A percentile compares a stretch with the other conserved stretches of the same genome.
phyloP scores from a whole-genome alignment of 202 grass and related monocot genomes.

The Musa balbisiana region DNA sequence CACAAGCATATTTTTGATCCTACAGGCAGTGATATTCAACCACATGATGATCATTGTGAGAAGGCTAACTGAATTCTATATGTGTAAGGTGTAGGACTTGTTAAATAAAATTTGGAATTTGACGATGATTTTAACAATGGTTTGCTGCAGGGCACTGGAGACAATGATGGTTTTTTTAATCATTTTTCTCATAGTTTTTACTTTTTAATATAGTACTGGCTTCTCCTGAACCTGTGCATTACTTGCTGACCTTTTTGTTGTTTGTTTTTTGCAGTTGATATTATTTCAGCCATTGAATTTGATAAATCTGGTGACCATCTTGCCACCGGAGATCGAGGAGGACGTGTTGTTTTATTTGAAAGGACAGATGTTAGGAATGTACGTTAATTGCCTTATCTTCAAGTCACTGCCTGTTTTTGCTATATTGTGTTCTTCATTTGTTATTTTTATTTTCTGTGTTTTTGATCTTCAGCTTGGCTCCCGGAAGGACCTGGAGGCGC shows the following conservation, averaged over 20 bases:
- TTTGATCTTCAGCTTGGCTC: slow-evolving; percentile 4
- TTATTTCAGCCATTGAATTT: slow-evolving; percentile 27
- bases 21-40: too few relatives aligned
- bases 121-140: too few relatives aligned
- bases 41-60: too few relatives aligned
- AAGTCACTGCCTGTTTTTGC: neutral
- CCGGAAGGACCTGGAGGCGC: slow-evolving; percentile 5
- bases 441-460: neutral
- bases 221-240: neutral
- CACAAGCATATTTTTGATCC: too few relatives aligned
- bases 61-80: too few relatives aligned
- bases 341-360: slow-evolving; percentile 23
- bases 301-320: slow-evolving; percentile 24
- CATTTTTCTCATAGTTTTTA: neutral
- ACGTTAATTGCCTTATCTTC: neutral
- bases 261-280: slow-evolving; percentile 11
- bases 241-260: neutral
- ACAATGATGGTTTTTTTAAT: neutral
- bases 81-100: too few relatives aligned
- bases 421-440: neutral
- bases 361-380: slow-evolving; percentile 19
- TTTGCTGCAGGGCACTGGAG: too few relatives aligned
- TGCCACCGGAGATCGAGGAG: slow-evolving; percentile 26
- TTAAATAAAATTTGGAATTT: too few relatives aligned
- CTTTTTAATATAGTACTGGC: neutral